phyloP scores from a whole-genome alignment of 495 filamentous ascomycete species.

The Aspergillus coremiiformis region DNA sequence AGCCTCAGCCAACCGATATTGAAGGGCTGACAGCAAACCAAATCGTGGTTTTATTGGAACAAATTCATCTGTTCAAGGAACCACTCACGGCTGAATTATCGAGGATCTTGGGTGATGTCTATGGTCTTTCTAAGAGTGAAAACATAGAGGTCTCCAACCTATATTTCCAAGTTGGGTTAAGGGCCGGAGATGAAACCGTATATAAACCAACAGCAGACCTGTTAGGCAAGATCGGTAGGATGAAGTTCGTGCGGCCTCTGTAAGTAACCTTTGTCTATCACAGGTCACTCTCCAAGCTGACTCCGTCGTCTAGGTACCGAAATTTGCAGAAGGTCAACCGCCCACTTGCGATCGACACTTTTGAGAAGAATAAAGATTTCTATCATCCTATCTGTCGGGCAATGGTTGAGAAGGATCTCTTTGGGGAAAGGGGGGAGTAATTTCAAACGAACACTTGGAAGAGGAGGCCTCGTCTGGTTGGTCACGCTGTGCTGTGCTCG shows the following conservation, averaged over 20 bases:
- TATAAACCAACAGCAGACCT: conserved; percentile 65
- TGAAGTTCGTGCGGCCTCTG: conserved; percentile 93
- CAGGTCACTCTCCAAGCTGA: conserved; percentile 10
- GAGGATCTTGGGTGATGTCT: conserved; percentile 61
- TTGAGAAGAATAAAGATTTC: conserved; percentile 79
- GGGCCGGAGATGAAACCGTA: conserved; percentile 56
- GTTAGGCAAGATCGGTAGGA: conserved; percentile 74
- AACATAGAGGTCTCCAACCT: conserved; percentile 81
- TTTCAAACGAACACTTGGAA: too few species aligned
- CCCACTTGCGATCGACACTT: conserved; percentile 69
- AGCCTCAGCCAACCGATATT: conserved; percentile 61
- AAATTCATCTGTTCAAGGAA: conserved; percentile 54
- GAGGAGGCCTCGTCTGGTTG: background rate
- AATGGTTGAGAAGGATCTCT: conserved; percentile 78
- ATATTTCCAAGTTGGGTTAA: conserved; percentile 71
- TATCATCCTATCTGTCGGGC: conserved; percentile 91
- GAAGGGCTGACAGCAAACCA: conserved; percentile 73
- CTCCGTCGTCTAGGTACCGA: conserved; percentile 43
- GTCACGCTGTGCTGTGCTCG: background rate
- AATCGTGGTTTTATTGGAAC: conserved; percentile 80
- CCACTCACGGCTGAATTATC: conserved; percentile 56
- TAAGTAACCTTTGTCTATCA: conserved; percentile 25
- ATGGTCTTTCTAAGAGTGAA: conserved; percentile 57
- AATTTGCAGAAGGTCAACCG: conserved; percentile 64
- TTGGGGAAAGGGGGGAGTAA: conserved; percentile 40